phyloP scores from a whole-genome alignment of 2,329 filamentous ascomycete genomes.

The Ophiocordyceps sinensis region DNA sequence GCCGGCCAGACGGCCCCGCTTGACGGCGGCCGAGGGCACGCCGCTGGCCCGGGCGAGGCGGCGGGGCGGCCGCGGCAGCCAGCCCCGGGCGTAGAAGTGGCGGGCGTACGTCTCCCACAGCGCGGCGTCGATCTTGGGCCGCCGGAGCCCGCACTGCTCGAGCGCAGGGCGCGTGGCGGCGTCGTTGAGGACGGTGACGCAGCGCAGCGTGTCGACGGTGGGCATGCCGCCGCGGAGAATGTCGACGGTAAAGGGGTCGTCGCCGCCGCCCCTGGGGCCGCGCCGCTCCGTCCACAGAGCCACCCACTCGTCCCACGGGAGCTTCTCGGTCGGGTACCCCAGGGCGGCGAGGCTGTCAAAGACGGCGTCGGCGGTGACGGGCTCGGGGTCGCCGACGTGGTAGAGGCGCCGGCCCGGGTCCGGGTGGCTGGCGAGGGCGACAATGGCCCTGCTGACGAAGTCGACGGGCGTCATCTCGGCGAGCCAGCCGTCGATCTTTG shows the following conservation, averaged over 20 bases:
- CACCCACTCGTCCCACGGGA: slow-evolving; percentile 63
- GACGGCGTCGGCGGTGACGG: slow-evolving; percentile 49
- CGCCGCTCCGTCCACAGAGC: slow-evolving; percentile 58
- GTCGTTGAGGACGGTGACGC: slow-evolving; percentile 62
- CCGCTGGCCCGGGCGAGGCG: slow-evolving; percentile 20
- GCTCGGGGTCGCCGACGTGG: slow-evolving; percentile 60
- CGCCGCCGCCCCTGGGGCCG: slow-evolving; percentile 49
- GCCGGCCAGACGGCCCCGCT: slow-evolving; percentile 45
- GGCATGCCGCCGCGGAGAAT: slow-evolving; percentile 74
- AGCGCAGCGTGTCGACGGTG: slow-evolving; percentile 53
- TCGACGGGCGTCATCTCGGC: slow-evolving; percentile 78
- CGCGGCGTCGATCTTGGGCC: slow-evolving; percentile 53
- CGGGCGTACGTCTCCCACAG: slow-evolving; percentile 67
- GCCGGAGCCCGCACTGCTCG: slow-evolving; percentile 34
- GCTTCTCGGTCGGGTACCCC: slow-evolving; percentile 53
- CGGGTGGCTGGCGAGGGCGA: slow-evolving; percentile 51
- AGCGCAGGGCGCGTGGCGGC: slow-evolving; percentile 49
- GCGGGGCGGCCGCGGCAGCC: slow-evolving; percentile 50
- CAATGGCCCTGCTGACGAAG: slow-evolving; percentile 62
- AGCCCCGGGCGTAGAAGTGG: slow-evolving; percentile 68
- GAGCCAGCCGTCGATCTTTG: slow-evolving; percentile 60
- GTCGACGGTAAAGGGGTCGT: slow-evolving; percentile 62
- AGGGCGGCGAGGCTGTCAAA: slow-evolving; percentile 51
- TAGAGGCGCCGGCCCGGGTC: slow-evolving; percentile 51
- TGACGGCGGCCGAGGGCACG: slow-evolving; percentile 13